Base-by-base conservation (phyloP, 352 stramenopile species). In the Pythium inflatum region DNA sequence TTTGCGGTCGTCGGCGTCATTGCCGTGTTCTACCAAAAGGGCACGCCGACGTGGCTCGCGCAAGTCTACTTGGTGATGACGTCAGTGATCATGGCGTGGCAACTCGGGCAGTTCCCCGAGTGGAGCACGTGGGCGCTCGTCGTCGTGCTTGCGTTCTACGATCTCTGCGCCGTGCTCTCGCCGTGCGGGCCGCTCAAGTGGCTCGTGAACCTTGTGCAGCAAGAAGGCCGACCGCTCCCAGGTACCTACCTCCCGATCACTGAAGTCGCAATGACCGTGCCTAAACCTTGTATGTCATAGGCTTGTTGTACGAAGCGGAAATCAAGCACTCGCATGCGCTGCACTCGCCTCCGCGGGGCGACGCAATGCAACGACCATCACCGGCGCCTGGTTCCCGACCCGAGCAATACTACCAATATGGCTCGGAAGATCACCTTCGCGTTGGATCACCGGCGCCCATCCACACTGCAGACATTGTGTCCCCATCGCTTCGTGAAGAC, bases 101-200 rank as follows among this genome's bases (percentile, higher is more conserved):
- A 99, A 59, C 77, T 99, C 16, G 93, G 91, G 2, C 93, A 98
- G 76, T 98, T 99, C 61, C 96, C 97, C 34, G 93, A 98, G 68
- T 98, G 90, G 91, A 98, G 85, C 53, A 96, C 89, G 16, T 98
- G 92, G 92, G 89, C 89, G 0, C 73, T 98, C 5, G 83, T 98
- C 20, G 87, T 99, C 14, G 96, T 99, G 54, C 84, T 99, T 38
- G 98, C 97, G 1, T 91, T 99, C 38, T 99, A 99, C 79, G 98
- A 99, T 81, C 77, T 99, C n/a, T 99, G 96, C 70, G 98, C 98
- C 3, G 98, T 99, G 9, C 77, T 99, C n/a, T 98, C 97, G n/a
- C 98, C 98, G 0, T 99, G 96, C 78, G 98, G 98, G 5, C 98
- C 98, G 24, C 76, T 99, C 27, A 98, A 98, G 65, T 96, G 91